phyloP scores from a whole-genome alignment of 1,284 basidiomycete genomes.

The Sporisorium scitamineum region DNA sequence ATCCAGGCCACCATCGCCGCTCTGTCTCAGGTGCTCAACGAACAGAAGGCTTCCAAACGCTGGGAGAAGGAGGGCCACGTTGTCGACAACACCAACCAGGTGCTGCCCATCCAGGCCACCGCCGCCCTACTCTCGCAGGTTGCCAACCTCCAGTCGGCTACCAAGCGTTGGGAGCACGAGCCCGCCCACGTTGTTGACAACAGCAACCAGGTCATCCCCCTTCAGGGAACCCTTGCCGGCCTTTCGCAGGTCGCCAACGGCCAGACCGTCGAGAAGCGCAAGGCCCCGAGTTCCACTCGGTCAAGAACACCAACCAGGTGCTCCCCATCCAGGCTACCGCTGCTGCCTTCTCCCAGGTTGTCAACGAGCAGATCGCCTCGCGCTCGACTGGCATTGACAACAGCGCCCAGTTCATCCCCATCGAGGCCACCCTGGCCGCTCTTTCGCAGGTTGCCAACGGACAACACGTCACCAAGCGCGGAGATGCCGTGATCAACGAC shows the following conservation, averaged over 20 bases:
- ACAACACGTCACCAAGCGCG: conserved; percentile 30
- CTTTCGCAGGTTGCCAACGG: conserved; percentile 38
- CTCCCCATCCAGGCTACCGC: conserved; percentile 38
- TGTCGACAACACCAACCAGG: conserved; percentile 20
- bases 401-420: conserved; percentile 35
- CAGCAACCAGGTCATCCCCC: conserved; percentile 26
- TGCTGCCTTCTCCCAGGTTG: conserved; percentile 34
- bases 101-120: conserved; percentile 20
- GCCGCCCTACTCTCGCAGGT: conserved; percentile 27
- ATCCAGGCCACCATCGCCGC: conserved; percentile 29
- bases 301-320: conserved; percentile 15
- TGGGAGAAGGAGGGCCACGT: too few species aligned
- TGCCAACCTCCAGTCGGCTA: conserved; percentile 26
- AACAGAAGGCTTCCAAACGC: neutral
- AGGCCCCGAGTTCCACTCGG: conserved; percentile 1
- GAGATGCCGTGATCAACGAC: conserved; percentile 19
- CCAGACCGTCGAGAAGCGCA: conserved; percentile 3
- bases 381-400: conserved; percentile 25
- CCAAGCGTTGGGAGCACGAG: too few species aligned
- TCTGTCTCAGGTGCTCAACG: conserved; percentile 16
- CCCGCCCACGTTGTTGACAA: conserved; percentile 23
- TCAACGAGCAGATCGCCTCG: conserved; percentile 36
- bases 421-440: conserved; percentile 44
- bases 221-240: conserved; percentile 32
- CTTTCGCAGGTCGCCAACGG: conserved; percentile 33